phyloP scores from a whole-genome alignment of 495 filamentous ascomycete genomes.

The Chaetomidium leptoderma region DNA sequence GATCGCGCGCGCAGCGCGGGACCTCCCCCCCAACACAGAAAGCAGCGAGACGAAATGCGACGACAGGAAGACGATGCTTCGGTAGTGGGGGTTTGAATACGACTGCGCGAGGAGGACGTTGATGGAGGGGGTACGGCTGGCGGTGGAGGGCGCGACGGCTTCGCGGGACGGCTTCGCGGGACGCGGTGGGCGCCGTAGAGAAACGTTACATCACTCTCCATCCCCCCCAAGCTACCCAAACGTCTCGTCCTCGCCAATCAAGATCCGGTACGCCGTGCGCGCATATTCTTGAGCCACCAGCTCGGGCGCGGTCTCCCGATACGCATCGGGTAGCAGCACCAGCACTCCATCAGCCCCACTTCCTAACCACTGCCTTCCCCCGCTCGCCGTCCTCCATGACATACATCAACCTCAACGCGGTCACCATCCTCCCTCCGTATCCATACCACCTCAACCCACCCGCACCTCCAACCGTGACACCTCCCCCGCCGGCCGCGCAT shows the following conservation, averaged over 20 bases:
- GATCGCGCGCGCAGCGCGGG: no score
- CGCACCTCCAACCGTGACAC: slow-evolving; percentile 33
- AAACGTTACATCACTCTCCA: neutral
- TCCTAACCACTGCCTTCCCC: slow-evolving; percentile 32
- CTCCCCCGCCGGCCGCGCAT: slow-evolving; percentile 24
- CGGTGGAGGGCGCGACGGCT: no score
- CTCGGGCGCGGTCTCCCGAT: slow-evolving; percentile 28
- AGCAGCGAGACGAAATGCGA: no score
- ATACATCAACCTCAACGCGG: slow-evolving; percentile 36
- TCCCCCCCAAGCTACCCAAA: slow-evolving; percentile 22
- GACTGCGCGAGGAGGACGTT: no score
- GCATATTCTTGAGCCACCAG: slow-evolving; percentile 35
- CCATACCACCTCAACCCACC: slow-evolving; percentile 22
- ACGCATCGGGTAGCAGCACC: slow-evolving; percentile 35
- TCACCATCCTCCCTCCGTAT: no score
- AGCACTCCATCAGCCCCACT: slow-evolving; percentile 43
- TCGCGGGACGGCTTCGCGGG: no score
- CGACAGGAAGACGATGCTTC: no score
- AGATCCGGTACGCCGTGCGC: slow-evolving; percentile 37
- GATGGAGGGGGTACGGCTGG: no score
- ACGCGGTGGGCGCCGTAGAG: no score
- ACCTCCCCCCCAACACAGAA: no score
- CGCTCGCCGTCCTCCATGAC: slow-evolving; percentile 36
- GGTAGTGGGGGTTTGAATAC: no score
- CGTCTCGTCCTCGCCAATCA: slow-evolving; percentile 43